Base-by-base conservation (phyloP, 1,139 yeast genomes). In the Taphrina flavorubra region DNA sequence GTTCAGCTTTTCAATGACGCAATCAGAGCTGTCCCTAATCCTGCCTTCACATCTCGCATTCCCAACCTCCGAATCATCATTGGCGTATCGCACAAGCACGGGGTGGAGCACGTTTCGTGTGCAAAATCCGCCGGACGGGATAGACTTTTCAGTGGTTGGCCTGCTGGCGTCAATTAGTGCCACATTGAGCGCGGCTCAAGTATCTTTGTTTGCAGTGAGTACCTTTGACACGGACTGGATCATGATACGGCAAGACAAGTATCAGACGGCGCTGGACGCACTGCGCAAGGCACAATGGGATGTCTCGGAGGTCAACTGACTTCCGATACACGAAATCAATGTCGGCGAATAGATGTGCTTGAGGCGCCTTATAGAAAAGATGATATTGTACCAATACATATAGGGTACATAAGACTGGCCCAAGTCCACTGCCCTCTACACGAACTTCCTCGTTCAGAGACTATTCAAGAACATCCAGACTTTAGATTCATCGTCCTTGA, bases 61-160 rank as follows among this genome's bases (percentile, higher is more conserved):
- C 53, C 11, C 10, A 1, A 6, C 18, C 18, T n/a, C 18, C 10
- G 47, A 44, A 16, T 11, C 36, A 11, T n/a, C 8, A 34, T 10
- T 8, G 11, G 51, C 4, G 11, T 20, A n/a, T 11, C 53, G 36
- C 11, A 20, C 36, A 3, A 20, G 36, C n/a, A 3, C 46, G 2
- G 60, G 49, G 14, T 56, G 60, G 60, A 18, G 14, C 34, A 20
- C 25, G 36, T 34, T 56, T n/a, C 46, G 47, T 6, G 60, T 56
- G 1, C 47, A 10, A 8, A 56, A 56, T 31, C 58, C 58, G 14
- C 42, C 42, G 34, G 47, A 56, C 10, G 60, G 60, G 5, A 56
- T 56, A 36, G 60, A 56, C 47, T 56, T 56, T 40, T 56, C 60
- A 34, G 60, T 56, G 36, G 60, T 56, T n/a, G 60, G 60, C 2